Conservation (phyloP, 2,329 filamentous ascomycete genomes). For the Moelleriella libera region DNA sequence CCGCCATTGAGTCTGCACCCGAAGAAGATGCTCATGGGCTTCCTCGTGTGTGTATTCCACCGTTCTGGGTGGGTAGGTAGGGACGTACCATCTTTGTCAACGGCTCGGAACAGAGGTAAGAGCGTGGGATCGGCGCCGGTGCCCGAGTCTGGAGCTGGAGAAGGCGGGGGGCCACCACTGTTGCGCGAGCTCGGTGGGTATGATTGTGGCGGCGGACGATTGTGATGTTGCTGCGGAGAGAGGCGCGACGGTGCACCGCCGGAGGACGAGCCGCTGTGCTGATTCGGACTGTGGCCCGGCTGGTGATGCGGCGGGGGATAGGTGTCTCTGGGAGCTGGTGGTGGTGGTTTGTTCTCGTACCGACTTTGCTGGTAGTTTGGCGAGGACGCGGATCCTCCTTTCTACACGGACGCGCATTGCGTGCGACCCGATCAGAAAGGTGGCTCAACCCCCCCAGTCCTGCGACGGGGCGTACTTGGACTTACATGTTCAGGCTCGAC, state of each 20-base stretch:
- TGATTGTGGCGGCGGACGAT: constrained; percentile 21
- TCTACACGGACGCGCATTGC: constrained; percentile 15
- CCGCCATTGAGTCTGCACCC: no score
- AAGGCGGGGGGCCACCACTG: constrained; percentile 49
- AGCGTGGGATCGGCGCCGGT: constrained; percentile 54
- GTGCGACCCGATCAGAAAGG: no score
- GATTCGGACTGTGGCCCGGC: constrained; percentile 1
- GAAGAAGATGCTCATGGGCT: no score
- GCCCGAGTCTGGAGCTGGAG: constrained; percentile 38
- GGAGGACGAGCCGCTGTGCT: background rate
- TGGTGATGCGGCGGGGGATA: constrained; percentile 1
- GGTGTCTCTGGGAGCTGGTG: constrained; percentile 11
- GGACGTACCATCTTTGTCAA: constrained; percentile 61
- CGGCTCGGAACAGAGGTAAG: constrained; percentile 74
- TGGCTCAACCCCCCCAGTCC: no score
- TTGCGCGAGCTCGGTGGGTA: constrained; percentile 41
- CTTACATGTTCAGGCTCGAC: constrained; percentile 60
- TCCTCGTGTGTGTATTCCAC: no score
- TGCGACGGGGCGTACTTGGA: no score
- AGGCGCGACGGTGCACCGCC: constrained; percentile 13
- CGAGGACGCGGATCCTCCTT: constrained; percentile 17
- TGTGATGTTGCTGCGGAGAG: constrained; percentile 13
- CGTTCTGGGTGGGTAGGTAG: background rate
- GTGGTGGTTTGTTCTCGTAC: constrained; percentile 34
- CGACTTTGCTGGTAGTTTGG: constrained; percentile 15